These are phyloP conservation scores for Beauveria asiatica DNA, from an alignment of 2,329 filamentous ascomycete genomes.

Conservation along the genomic window DNA sequence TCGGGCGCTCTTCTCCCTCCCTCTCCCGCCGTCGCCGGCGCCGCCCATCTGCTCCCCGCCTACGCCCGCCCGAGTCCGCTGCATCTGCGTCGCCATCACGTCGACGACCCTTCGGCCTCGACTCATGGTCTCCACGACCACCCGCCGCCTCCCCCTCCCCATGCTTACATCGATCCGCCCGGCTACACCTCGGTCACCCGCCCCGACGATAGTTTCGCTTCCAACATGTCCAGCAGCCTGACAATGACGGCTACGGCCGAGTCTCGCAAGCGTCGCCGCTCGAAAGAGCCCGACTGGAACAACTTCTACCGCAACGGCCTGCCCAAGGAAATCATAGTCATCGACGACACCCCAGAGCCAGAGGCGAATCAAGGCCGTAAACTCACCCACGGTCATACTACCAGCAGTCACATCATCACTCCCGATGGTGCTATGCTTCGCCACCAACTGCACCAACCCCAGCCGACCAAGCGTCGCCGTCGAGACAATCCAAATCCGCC, in stretches of 20 bases:
- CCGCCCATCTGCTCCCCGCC: constrained; percentile 13
- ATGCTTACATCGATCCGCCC: constrained; percentile 13
- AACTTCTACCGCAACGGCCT: constrained; percentile 77
- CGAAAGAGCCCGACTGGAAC: constrained; percentile 65
- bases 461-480: constrained; percentile 66
- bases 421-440: constrained; percentile 17
- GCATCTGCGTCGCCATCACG: constrained; percentile 20
- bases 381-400: constrained; percentile 26
- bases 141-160: constrained; percentile 24
- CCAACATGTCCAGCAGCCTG: constrained; percentile 14
- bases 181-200: background rate
- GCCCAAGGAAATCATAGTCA: constrained; percentile 79
- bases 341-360: constrained; percentile 62
- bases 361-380: constrained; percentile 35
- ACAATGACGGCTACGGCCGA: constrained; percentile 19
- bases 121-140: constrained; percentile 25
- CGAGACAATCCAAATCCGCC: constrained; percentile 44
- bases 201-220: constrained; percentile 6
- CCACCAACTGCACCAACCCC: constrained; percentile 28
- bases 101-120: constrained; percentile 20
- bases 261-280: constrained; percentile 46
- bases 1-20: constrained; percentile 23
- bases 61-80: constrained; percentile 15
- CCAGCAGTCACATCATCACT: constrained; percentile 22
- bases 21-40: constrained; percentile 19